These are phyloP conservation scores for Platismatia glauca DNA, from an alignment of 495 filamentous ascomycete species.

Conservation along the genomic window DNA sequence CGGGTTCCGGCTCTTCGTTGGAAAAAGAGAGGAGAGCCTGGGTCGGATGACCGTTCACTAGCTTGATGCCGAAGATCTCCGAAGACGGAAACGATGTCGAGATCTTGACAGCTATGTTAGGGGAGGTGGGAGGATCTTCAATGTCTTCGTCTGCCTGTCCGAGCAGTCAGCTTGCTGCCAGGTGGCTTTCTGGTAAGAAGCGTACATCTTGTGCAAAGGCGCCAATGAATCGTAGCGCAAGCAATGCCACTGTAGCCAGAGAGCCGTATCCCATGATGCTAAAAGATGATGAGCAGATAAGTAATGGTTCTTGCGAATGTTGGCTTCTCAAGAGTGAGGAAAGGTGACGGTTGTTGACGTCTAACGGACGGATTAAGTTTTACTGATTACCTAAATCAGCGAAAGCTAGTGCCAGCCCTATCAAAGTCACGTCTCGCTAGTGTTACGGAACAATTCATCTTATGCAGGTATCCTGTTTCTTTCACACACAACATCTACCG, in stretches of 20 bases:
- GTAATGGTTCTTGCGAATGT: not conserved
- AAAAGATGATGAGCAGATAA: not conserved
- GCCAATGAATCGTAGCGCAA: slow-evolving; percentile 58
- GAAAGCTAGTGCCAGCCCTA: not conserved
- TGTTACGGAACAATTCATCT: not conserved
- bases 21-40: slow-evolving; percentile 68
- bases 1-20: slow-evolving; percentile 72
- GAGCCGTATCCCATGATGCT: slow-evolving; percentile 8
- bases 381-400: not conserved
- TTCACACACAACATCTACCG: not conserved
- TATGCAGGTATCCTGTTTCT: slow-evolving; percentile 1
- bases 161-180: not conserved
- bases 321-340: not conserved
- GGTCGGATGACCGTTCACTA: slow-evolving; percentile 87
- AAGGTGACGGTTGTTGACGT: not conserved
- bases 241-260: slow-evolving; percentile 29
- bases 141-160: not conserved
- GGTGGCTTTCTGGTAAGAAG: not conserved
- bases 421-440: not conserved
- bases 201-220: slow-evolving; percentile 33
- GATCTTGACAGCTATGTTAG: slow-evolving; percentile 64
- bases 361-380: not conserved
- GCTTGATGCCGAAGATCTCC: slow-evolving; percentile 90
- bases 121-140: slow-evolving; percentile 23
- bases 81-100: slow-evolving; percentile 73